Base-by-base conservation (phyloP, 2,329 filamentous ascomycete genomes). In the Uncinocarpus reesii region DNA sequence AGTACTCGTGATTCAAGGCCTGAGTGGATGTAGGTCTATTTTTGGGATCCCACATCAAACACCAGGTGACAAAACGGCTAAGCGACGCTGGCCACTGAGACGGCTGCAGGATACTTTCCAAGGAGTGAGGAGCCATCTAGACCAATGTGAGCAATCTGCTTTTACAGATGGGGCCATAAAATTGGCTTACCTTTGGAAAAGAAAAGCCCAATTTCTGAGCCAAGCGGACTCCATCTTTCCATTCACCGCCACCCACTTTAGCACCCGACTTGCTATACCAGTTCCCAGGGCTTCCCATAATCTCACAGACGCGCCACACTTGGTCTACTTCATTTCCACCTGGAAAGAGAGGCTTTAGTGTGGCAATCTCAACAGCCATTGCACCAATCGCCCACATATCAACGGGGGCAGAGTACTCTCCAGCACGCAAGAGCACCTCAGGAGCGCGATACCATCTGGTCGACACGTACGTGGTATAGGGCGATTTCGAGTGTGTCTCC, bases 321-420 rank as follows among this genome's bases (percentile, higher is more conserved):
- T 98, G 92, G 59, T 98, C 92, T 1, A 98, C 92, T 71, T 98
- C 92, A 63, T 98, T 98, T 61, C 88, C 87, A 58, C 92, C 92
- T 8, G 92, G 92, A 73, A 98, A 98, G 8, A 98, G 73, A 15
- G 92, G 92, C 72, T 96, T 98, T 50, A 98, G 66, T 0, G 92
- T 98, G 21, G 92, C 92, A 54, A 98, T 85, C 65, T 98, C 92
- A 8, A 98, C 92, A 5, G 92, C 92, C 92, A 98, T 98, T 16
- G 92, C 92, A 60, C 92, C 92, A 35, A 98, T 81, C 1, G 92
- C 92, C 92, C 92, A 98, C 58, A 98, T 96, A 62, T 98, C 92
- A 2, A 98, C 92, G 0, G 92, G 92, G 0, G 92, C 88, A 0
- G 92, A 96, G 68, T 98, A 98, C 65, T 96, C 88, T 46, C 92